Evolutionary conservation across 1,284 basidiomycete species (phyloP), one percentile per base, ranked within the genome.

Genomic region (Heterobasidion parviporum): DNA sequence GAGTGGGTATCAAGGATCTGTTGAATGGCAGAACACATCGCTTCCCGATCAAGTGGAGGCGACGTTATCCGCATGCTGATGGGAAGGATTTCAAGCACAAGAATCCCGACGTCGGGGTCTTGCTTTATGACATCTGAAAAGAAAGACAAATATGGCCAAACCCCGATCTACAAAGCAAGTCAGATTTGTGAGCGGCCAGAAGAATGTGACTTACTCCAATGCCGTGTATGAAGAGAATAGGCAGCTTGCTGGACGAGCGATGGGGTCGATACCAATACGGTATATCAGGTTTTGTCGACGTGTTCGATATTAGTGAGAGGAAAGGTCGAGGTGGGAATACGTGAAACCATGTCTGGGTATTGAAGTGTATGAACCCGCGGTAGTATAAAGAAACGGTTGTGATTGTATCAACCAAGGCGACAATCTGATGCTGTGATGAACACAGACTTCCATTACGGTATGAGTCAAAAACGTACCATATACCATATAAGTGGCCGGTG

Each of bases 401-500:
- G 51, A 71, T 59, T 0, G 70, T 67, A 61, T 87, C 84, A 9
- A 85, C 68, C 1, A 74, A 3, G 2, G 65, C 72, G 3, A 87
- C 79, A 54, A 82, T 77, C 84, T 86, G 7, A 8, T 26, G 26
- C 26, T 6, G 26, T 26, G 26, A 6, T 26, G 26, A 26, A 6
- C 26, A 26, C 26, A 26, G 26, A 26, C 26, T 26, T 26, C 26
- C 26, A 26, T 26, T 26, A 4, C 26, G 8, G 14, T 45, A 20
- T 6, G 18, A 16, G 45, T 10, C 18, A 15, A 36, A 14, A 7
- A 43, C 81, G 54, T 58, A 83, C 83, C 49, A 70, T 59, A 62
- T 87, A 87, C 83, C 83, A 87, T 2, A 82, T 16, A 16, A 87
- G 62, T 3, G 84, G 83, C 38, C 84, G 67, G 63, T 85, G 82